Evolutionary conservation across 2,329 filamentous ascomycete genomes (phyloP).

Genomic region (Didymella lethalis): DNA sequence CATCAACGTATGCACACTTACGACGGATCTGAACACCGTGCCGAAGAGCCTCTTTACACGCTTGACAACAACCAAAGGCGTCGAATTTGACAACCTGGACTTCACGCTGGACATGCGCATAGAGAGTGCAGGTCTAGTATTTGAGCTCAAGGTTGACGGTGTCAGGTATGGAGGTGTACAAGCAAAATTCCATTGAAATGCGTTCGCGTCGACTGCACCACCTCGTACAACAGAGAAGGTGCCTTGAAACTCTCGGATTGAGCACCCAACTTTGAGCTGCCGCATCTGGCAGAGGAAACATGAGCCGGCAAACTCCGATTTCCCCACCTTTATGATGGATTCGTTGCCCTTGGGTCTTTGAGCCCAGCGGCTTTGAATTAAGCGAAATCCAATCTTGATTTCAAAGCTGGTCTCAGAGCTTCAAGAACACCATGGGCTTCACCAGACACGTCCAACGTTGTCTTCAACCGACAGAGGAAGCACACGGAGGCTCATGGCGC

Average conservation of each 20-base stretch:
- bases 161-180: constrained; percentile 79
- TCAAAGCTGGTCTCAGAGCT: background rate
- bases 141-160: constrained; percentile 81
- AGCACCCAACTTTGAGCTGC: background rate
- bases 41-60: constrained; percentile 76
- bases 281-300: background rate
- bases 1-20: constrained; percentile 78
- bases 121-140: constrained; percentile 76
- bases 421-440: background rate
- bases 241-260: background rate
- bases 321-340: background rate
- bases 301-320: background rate
- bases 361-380: background rate
- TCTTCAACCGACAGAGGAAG: background rate
- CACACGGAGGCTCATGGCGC: background rate
- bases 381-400: background rate
- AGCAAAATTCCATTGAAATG: constrained; percentile 73
- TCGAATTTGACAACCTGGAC: constrained; percentile 83
- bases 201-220: background rate
- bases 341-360: background rate
- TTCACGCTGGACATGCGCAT: constrained; percentile 86
- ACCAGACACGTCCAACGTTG: background rate
- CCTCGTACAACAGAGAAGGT: background rate
- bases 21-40: constrained; percentile 79
- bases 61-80: constrained; percentile 78